Conservation (phyloP, 2,329 filamentous ascomycete species). For the Cryphonectria parasitica region DNA sequence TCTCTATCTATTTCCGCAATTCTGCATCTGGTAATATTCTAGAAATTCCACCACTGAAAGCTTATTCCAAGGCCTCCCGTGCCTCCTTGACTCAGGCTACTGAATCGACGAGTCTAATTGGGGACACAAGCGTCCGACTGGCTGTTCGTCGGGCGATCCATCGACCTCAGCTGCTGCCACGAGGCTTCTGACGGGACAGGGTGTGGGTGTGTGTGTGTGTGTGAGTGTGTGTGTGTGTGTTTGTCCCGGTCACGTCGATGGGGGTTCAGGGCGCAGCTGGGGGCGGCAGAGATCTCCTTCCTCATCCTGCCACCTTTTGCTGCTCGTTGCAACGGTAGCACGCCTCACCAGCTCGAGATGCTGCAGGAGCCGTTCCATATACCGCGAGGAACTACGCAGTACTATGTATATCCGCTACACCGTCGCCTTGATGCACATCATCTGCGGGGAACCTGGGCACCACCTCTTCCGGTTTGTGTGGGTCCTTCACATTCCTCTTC, state of each 20-base stretch:
- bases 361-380: slow-evolving; percentile 10
- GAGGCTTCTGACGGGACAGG: not conserved
- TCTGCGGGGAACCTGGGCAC: slow-evolving; percentile 11
- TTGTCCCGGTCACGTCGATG: not conserved
- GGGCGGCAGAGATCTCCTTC: not conserved
- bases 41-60: not conserved
- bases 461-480: not conserved
- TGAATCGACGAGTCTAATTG: not conserved
- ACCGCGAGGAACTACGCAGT: not conserved
- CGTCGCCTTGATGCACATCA: slow-evolving; percentile 8
- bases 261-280: not conserved
- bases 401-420: not conserved
- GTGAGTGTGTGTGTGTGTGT: no score
- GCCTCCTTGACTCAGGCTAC: not conserved
- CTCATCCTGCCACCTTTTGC: not conserved
- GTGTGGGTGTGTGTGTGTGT: not conserved
- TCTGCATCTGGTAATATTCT: slow-evolving; percentile 9
- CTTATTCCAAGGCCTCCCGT: not conserved
- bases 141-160: not conserved
- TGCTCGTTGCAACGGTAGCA: slow-evolving; percentile 20
- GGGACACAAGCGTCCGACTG: not conserved
- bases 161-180: not conserved
- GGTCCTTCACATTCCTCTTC: not conserved
- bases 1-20: not conserved
- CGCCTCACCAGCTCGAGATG: slow-evolving; percentile 13